phyloP scores from a whole-genome alignment of 1,139 yeast genomes.

The Zygoascus sp. region DNA sequence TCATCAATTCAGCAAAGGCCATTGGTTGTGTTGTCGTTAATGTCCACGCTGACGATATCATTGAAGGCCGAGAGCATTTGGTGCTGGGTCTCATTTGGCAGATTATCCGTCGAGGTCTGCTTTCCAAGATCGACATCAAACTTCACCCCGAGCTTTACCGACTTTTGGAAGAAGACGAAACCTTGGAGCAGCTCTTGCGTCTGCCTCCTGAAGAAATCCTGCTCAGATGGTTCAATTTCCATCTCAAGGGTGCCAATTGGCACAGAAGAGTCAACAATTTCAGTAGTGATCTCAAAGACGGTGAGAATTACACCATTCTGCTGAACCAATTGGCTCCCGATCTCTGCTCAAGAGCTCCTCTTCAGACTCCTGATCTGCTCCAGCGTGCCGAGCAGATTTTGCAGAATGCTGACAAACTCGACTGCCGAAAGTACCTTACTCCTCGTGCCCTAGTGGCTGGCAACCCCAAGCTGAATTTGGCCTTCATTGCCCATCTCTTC shows the following conservation, averaged over 20 bases:
- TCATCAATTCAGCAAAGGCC: constrained; percentile 96
- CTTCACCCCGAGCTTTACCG: constrained; percentile 96
- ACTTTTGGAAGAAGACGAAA: constrained; percentile 91
- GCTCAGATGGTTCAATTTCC: constrained; percentile 96
- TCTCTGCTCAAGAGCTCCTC: constrained; percentile 73
- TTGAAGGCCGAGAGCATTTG: constrained; percentile 94
- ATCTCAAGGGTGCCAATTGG: constrained; percentile 91
- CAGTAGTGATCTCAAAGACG: constrained; percentile 84
- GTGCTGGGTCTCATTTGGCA: constrained; percentile 97
- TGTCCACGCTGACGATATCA: constrained; percentile 94
- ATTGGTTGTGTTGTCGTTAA: constrained; percentile 97
- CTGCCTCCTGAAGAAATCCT: constrained; percentile 97
- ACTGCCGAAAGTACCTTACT: constrained; percentile 89
- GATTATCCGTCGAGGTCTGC: constrained; percentile 90
- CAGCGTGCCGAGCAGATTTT: constrained; percentile 85
- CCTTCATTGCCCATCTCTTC: constrained; percentile 94
- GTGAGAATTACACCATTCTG: constrained; percentile 88
- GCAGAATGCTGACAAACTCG: constrained; percentile 81
- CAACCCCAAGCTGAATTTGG: constrained; percentile 91
- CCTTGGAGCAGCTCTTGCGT: constrained; percentile 91
- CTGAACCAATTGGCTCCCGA: constrained; percentile 86
- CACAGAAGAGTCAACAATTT: constrained; percentile 80
- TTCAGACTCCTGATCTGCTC: constrained; percentile 65
- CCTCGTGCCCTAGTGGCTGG: constrained; percentile 93
- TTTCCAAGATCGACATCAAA: constrained; percentile 92